phyloP scores from a whole-genome alignment of 805 yeast species.

The Alloascoidea hylecoeti region DNA sequence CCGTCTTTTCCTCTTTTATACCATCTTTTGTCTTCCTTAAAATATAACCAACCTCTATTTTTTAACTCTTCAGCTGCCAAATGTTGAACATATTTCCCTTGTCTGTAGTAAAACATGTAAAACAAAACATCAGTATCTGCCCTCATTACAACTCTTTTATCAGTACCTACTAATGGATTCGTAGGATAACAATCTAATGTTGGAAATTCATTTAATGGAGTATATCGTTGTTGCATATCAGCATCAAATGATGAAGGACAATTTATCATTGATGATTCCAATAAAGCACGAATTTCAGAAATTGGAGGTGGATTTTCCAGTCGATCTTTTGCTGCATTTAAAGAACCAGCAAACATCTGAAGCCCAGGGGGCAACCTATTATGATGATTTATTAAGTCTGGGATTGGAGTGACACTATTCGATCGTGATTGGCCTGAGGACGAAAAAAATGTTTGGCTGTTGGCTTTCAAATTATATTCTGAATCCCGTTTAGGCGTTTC shows the following conservation, averaged over 20 bases:
- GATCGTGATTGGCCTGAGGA: conserved; percentile 4
- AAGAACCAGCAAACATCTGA: conserved; percentile 21
- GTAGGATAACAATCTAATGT: conserved; percentile 85
- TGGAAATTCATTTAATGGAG: conserved; percentile 75
- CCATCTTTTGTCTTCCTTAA: conserved; percentile 67
- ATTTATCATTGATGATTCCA: conserved; percentile 69
- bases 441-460: conserved; percentile 6
- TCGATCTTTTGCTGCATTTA: conserved; percentile 26
- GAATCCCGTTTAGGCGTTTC: conserved; percentile 6
- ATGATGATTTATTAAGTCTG: too few relatives aligned
- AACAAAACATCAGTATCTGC: conserved; percentile 81
- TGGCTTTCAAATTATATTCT: conserved; percentile 1
- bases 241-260: conserved; percentile 93
- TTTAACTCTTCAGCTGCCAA: conserved; percentile 71
- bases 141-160: conserved; percentile 50
- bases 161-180: conserved; percentile 38
- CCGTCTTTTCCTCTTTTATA: conserved; percentile 15
- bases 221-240: conserved; percentile 67
- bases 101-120: conserved; percentile 82
- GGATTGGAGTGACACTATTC: conserved; percentile 6
- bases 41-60: conserved; percentile 73
- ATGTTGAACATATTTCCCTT: conserved; percentile 57
- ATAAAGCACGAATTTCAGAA: conserved; percentile 34
- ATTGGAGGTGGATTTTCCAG: conserved; percentile 34
- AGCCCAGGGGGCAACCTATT: conserved; percentile 24